phyloP scores from a whole-genome alignment of 1,139 yeast genomes.

The Yamadazyma blattariae region DNA sequence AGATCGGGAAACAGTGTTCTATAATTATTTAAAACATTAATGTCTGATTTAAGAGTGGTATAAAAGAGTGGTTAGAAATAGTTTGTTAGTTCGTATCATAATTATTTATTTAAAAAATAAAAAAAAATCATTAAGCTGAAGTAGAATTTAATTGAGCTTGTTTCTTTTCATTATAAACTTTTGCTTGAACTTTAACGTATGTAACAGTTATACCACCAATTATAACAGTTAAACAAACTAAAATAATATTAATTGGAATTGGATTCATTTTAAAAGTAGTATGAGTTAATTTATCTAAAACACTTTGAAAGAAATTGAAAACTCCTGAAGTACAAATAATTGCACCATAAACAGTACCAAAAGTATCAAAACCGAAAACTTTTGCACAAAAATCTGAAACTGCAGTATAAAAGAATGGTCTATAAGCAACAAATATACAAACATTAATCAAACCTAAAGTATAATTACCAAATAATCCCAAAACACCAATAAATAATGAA shows the following conservation, averaged over 20 bases:
- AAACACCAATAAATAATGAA: conserved; percentile 35
- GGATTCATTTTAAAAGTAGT: conserved; percentile 41
- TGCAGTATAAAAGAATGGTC: conserved; percentile 46
- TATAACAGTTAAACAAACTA: conserved; percentile 25
- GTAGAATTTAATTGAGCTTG: conserved; percentile 8
- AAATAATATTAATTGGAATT: conserved; percentile 32
- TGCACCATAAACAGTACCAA: conserved; percentile 48
- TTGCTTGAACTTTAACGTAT: conserved; percentile 31
- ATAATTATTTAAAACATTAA: no score
- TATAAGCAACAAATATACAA: conserved; percentile 37
- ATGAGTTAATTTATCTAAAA: conserved; percentile 40
- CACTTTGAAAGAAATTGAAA: conserved; percentile 35
- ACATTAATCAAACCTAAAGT: conserved; percentile 32
- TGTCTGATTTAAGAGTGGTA: no score
- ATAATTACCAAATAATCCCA: conserved; percentile 33
- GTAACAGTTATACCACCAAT: conserved; percentile 29
- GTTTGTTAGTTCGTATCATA: no score
- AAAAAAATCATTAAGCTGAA: background rate
- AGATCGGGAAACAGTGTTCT: no score
- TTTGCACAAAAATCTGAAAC: conserved; percentile 46
- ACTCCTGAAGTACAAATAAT: conserved; percentile 41
- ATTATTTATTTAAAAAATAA: no score
- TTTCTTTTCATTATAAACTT: conserved; percentile 18
- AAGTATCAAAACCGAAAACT: conserved; percentile 48
- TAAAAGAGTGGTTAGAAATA: no score